Evolutionary conservation across 2,329 filamentous ascomycete genomes (phyloP), one percentile per base, ranked within the genome.

Genomic region (Penicillium decumbens): DNA sequence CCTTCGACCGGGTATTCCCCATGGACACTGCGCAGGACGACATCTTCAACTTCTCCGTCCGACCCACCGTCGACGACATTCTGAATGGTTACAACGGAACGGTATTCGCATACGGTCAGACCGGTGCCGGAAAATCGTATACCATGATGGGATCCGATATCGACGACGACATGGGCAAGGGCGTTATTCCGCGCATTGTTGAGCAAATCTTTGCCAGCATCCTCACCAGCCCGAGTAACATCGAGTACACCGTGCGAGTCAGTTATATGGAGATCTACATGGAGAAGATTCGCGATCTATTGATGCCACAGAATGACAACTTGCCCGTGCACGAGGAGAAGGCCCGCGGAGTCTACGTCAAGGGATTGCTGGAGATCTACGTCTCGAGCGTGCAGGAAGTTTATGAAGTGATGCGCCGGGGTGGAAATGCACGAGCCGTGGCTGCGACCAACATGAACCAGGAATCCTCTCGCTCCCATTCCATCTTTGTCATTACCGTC

Each of bases 241-340:
- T 97, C 69, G 93, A 97, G 73, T 97, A 97, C 72, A 97, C 91
- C n/a, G 92, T 98, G 45, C 84, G 91, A 49, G 92, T 97, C 66
- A 95, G 90, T 72, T 97, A 97, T 74, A 96, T 98, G 91, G 93
- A 98, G 74, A 97, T 98, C 58, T 98, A 98, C 77, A 98, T 97
- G 93, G 93, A 98, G 76, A 84, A 88, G 61, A 97, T 98, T 70
- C 84, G 92, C 64, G 93, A 98, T 82, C 75, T 98, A 65, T 77
- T 98, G 56, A 84, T 87, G 23, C 93, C 93, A 9, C 87, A 91
- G 53, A 95, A 97, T 72, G 92, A 96, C 75, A 97, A 97, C 67
- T 77, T 98, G 45, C 91, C 92, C 0, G 85, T 97, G n/a, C 93
- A 97, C 74, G 93, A 98, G 66, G 93, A 97, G 73, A 95, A 96